These are phyloP conservation scores for Elsinoe fawcettii DNA, from an alignment of 2,329 filamentous ascomycete species.

Conservation along the genomic window DNA sequence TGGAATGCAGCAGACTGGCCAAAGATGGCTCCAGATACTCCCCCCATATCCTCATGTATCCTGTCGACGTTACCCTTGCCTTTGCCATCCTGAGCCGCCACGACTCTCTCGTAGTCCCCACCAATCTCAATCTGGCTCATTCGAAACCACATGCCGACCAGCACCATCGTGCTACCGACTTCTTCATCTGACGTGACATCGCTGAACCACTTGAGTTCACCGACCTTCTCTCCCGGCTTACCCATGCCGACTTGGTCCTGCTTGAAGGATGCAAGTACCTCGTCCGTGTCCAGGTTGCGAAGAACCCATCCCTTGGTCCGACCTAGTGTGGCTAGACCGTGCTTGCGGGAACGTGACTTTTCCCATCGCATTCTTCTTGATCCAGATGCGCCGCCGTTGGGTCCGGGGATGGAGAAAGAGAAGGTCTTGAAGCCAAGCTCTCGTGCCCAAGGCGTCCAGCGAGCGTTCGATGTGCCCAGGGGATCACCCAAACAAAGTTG, in stretches of 20 bases:
- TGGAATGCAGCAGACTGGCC: not conserved
- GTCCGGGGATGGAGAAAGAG: not conserved
- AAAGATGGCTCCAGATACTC: not conserved
- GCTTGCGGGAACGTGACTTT: constrained; percentile 6
- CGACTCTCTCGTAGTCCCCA: constrained; percentile 3
- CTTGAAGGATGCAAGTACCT: constrained; percentile 2
- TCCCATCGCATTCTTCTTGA: constrained; percentile 5
- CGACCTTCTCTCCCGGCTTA: not conserved
- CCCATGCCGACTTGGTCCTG: not conserved
- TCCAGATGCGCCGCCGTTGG: not conserved
- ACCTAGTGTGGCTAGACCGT: not conserved
- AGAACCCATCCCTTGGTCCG: constrained; percentile 10
- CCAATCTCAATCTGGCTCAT: constrained; percentile 10
- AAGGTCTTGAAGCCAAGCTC: constrained; percentile 10
- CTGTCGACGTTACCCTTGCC: not conserved
- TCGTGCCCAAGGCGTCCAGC: constrained; percentile 10
- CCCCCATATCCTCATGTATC: not conserved
- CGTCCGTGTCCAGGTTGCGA: constrained; percentile 6
- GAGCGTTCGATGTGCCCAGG: not conserved
- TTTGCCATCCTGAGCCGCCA: not conserved
- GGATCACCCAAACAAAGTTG: constrained; percentile 7
- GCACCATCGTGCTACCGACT: constrained; percentile 3
- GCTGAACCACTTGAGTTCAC: constrained; percentile 1
- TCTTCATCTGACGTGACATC: constrained; percentile 6
- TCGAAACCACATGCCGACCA: constrained; percentile 11